phyloP scores from a whole-genome alignment of 257 asterid species.

The Solanum paucissectum region DNA sequence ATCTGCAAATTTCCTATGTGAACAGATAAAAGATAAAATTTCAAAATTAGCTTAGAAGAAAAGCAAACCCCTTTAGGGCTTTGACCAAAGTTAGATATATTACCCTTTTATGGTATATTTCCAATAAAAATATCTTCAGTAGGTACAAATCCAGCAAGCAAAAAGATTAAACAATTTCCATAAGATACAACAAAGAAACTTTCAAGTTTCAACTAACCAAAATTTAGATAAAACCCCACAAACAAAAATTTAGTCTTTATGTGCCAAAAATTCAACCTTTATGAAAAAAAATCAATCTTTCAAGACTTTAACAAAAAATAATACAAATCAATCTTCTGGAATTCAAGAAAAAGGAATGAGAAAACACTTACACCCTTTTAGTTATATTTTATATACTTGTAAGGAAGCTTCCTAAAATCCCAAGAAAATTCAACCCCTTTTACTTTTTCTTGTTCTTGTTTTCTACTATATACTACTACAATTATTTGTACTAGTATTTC shows the following conservation, averaged over 20 bases:
- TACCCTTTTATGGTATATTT: conserved; percentile 9
- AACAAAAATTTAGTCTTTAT: background rate
- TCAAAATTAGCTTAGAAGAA: conserved; percentile 14
- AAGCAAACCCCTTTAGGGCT: conserved; percentile 7
- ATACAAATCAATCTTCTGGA: background rate
- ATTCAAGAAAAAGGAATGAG: conserved; percentile 5
- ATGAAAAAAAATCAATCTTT: conserved; percentile 18
- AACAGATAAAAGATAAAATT: background rate
- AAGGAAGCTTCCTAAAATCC: conserved; percentile 13
- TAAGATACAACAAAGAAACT: background rate
- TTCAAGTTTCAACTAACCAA: conserved; percentile 1
- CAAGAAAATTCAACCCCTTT: background rate
- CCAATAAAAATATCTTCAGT: conserved; percentile 19
- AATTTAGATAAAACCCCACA: conserved; percentile 9
- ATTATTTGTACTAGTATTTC: background rate
- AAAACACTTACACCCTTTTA: conserved; percentile 22
- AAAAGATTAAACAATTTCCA: background rate
- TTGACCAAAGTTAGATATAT: conserved; percentile 19
- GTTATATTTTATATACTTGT: background rate
- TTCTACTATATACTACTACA: background rate
- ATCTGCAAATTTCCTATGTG: conserved; percentile 10
- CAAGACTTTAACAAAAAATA: background rate
- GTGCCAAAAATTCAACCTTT: background rate
- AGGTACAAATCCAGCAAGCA: conserved; percentile 35
- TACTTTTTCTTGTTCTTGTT: background rate